Evolutionary conservation across 73 alveolate genomes (phyloP).

Genomic region (Paramecium tetraurelia): DNA sequence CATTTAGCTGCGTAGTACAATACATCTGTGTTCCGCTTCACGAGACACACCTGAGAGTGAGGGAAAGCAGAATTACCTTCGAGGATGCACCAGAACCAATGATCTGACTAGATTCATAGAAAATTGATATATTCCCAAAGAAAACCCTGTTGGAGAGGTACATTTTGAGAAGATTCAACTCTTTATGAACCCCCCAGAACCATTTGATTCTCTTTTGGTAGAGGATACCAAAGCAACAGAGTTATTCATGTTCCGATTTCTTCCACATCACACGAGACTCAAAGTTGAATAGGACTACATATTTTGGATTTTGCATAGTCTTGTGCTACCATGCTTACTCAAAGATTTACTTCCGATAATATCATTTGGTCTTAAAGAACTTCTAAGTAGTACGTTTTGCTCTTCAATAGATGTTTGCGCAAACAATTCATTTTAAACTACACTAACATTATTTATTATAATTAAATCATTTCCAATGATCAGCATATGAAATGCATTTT

Average conservation of each 20-base stretch:
- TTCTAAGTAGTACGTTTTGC: background rate
- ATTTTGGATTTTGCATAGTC: slow-evolving; percentile 8
- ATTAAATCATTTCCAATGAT: background rate
- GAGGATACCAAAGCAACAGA: background rate
- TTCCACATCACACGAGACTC: slow-evolving; percentile 18
- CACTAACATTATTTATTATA: background rate
- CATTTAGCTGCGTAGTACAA: slow-evolving; percentile 32
- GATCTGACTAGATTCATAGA: slow-evolving; percentile 8
- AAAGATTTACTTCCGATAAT: slow-evolving; percentile 17
- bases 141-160: background rate
- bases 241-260: slow-evolving; percentile 1
- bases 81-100: slow-evolving; percentile 46
- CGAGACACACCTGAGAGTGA: background rate
- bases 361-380: background rate
- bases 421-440: background rate
- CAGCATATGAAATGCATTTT: background rate
- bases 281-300: slow-evolving; percentile 13
- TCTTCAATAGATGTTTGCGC: slow-evolving; percentile 14
- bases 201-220: background rate
- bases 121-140: slow-evolving; percentile 27
- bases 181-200: background rate
- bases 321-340: slow-evolving; percentile 1
- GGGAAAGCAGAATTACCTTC: background rate
- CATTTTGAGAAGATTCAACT: background rate
- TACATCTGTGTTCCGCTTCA: background rate